Conservation (phyloP, 1,284 basidiomycete genomes). For the Veloporphyrellus conicus region DNA sequence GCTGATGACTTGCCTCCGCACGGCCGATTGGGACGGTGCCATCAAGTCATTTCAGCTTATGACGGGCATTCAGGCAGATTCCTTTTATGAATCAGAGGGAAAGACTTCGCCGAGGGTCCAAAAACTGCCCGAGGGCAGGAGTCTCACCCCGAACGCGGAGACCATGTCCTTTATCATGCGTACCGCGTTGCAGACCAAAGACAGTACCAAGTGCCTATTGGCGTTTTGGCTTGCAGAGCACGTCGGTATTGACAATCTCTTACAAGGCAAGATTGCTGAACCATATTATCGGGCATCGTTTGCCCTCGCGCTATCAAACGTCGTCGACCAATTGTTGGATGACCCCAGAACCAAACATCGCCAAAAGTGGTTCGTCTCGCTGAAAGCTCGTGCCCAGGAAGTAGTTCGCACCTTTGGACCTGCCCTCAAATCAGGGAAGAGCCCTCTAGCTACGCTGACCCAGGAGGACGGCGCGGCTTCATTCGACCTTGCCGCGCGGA, state of each 20-base stretch:
- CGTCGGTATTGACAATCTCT: slow-evolving; percentile 37
- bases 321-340: slow-evolving; percentile 15
- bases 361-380: slow-evolving; percentile 16
- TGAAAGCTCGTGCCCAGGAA: slow-evolving; percentile 21
- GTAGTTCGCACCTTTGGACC: slow-evolving; percentile 12
- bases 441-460: slow-evolving; percentile 9
- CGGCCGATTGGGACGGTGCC: slow-evolving; percentile 57
- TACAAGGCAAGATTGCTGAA: slow-evolving; percentile 9
- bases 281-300: slow-evolving; percentile 31
- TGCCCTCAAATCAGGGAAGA: slow-evolving; percentile 16
- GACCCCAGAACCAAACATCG: slow-evolving; percentile 19
- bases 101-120: slow-evolving; percentile 35
- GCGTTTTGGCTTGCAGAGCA: slow-evolving; percentile 53
- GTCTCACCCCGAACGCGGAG: slow-evolving; percentile 43
- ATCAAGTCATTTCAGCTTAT: slow-evolving; percentile 58
- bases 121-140: slow-evolving; percentile 39
- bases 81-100: slow-evolving; percentile 48
- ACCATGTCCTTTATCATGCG: slow-evolving; percentile 52
- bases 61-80: slow-evolving; percentile 54
- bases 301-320: slow-evolving; percentile 18
- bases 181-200: slow-evolving; percentile 47
- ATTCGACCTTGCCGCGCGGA: slow-evolving; percentile 28
- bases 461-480: slow-evolving; percentile 24
- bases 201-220: slow-evolving; percentile 49
- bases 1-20: slow-evolving; percentile 55